Conservation (phyloP, 768 basidiomycete species). For the Leccinum fibrillosum region DNA sequence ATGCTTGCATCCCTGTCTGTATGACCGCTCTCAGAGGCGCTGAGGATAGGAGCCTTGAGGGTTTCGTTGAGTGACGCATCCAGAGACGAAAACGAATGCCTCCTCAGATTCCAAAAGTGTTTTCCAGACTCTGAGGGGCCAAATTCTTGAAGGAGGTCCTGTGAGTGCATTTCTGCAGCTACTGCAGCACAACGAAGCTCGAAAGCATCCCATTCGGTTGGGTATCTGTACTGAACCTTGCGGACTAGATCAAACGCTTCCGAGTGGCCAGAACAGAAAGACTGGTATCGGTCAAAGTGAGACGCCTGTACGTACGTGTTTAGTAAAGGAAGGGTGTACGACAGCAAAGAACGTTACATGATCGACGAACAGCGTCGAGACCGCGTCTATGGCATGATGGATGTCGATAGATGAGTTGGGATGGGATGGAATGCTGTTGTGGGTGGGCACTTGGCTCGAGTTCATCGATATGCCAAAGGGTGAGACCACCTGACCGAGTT, state of each 20-base stretch:
- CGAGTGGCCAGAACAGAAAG: constrained; percentile 84
- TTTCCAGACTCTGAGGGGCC: constrained; percentile 4
- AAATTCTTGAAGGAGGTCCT: constrained; percentile 8
- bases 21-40: constrained; percentile 31
- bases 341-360: constrained; percentile 38
- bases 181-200: constrained; percentile 72
- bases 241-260: constrained; percentile 77
- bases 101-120: constrained; percentile 28
- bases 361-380: constrained; percentile 56
- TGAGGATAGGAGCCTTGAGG: constrained; percentile 32
- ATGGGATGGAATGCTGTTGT: background rate
- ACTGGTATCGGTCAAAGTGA: constrained; percentile 74
- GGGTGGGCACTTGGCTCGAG: constrained; percentile 18
- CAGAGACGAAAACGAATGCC: constrained; percentile 50
- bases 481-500: constrained; percentile 47
- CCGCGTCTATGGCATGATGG: constrained; percentile 32
- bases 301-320: constrained; percentile 49
- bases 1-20: constrained; percentile 24
- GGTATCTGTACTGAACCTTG: constrained; percentile 57
- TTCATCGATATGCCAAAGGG: constrained; percentile 50
- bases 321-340: background rate
- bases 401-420: constrained; percentile 38
- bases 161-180: constrained; percentile 36
- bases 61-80: constrained; percentile 38
- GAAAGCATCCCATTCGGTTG: constrained; percentile 78